phyloP scores from a whole-genome alignment of 371 early-diverging fungal species.

The Mortierella sp. region DNA sequence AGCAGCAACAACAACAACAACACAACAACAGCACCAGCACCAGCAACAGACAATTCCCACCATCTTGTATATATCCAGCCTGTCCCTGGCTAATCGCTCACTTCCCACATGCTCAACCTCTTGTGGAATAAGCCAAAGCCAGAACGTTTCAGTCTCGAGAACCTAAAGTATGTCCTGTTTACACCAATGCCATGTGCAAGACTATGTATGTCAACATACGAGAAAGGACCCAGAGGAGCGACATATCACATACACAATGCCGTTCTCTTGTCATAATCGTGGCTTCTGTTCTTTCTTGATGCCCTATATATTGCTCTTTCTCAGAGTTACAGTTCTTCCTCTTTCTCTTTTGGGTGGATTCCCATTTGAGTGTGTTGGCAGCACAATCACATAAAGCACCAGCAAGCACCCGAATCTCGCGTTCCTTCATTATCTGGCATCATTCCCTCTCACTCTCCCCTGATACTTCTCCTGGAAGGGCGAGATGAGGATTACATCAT shows the following conservation, averaged over 20 bases:
- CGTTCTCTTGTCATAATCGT: too few relatives aligned
- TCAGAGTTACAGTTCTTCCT: background rate
- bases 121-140: conserved; percentile 57
- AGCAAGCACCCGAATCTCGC: background rate
- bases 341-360: conserved; percentile 7
- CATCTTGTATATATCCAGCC: background rate
- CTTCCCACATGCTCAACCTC: conserved; percentile 47
- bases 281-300: too few relatives aligned
- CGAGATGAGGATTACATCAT: background rate
- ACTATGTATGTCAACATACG: conserved; percentile 2
- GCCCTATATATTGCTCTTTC: background rate
- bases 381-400: background rate
- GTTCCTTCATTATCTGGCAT: conserved; percentile 9
- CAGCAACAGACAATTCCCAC: background rate
- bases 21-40: too few relatives aligned
- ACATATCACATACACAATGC: too few relatives aligned
- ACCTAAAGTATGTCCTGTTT: conserved; percentile 42
- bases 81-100: conserved; percentile 9
- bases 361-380: background rate
- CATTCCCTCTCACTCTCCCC: background rate
- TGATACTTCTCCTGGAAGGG: background rate
- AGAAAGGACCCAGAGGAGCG: background rate
- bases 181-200: background rate
- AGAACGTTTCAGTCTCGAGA: conserved; percentile 57
- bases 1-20: too few relatives aligned